These are phyloP conservation scores for Arthrobotrys entomopaga DNA, from an alignment of 2,329 filamentous ascomycete genomes.

Conservation along the genomic window DNA sequence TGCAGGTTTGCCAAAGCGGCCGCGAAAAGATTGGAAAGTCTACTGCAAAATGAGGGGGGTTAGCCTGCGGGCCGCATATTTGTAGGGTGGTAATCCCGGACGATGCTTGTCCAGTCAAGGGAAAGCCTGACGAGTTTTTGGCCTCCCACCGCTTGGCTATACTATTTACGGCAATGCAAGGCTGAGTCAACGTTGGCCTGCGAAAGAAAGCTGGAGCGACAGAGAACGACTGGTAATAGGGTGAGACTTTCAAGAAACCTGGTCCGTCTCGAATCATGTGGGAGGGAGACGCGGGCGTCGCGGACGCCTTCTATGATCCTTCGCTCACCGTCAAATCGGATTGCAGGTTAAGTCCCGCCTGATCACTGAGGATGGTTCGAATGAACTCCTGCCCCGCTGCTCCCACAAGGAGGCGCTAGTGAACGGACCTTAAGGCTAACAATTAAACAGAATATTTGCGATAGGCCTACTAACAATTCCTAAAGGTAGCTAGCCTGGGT, in stretches of 20 bases:
- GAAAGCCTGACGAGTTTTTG: slow-evolving; percentile 15
- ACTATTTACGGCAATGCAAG: slow-evolving; percentile 43
- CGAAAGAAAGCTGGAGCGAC: slow-evolving; percentile 13
- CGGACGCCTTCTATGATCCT: slow-evolving; percentile 16
- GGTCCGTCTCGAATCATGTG: slow-evolving; percentile 12
- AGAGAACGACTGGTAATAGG: background rate
- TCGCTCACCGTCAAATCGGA: slow-evolving; percentile 43
- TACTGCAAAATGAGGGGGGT: slow-evolving; percentile 25
- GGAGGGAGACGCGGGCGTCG: background rate
- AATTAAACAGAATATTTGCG: slow-evolving; percentile 8
- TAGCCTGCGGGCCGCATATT: slow-evolving; percentile 26
- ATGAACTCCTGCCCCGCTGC: slow-evolving; percentile 20
- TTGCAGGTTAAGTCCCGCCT: slow-evolving; percentile 26
- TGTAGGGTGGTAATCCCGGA: slow-evolving; percentile 22
- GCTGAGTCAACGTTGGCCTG: slow-evolving; percentile 41
- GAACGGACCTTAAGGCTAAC: slow-evolving; percentile 31
- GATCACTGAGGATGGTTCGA: slow-evolving; percentile 3
- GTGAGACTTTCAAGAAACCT: slow-evolving; percentile 9
- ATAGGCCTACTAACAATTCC: background rate
- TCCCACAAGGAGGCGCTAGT: slow-evolving; percentile 14
- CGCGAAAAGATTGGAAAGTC: slow-evolving; percentile 21
- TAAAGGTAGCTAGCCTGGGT: background rate
- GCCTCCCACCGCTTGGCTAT: slow-evolving; percentile 22
- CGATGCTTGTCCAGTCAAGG: slow-evolving; percentile 13
- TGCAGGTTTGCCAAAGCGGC: slow-evolving; percentile 24